phyloP scores from a whole-genome alignment of 345 rosid species.

The Xanthoceras sorbifolium region DNA sequence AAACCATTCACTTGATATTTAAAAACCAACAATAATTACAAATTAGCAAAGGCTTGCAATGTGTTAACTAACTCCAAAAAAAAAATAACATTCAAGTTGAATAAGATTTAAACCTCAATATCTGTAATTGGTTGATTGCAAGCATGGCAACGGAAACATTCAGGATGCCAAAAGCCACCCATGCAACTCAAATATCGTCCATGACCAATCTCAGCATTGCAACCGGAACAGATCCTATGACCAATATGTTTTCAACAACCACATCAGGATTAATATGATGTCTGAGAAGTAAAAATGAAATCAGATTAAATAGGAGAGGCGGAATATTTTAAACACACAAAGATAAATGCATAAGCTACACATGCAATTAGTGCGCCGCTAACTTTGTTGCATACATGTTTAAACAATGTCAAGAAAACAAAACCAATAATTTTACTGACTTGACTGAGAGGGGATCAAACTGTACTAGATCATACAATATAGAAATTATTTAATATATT shows the following conservation, averaged over 20 bases:
- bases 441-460: background rate
- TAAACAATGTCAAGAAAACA: background rate
- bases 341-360: background rate
- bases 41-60: slow-evolving; percentile 15
- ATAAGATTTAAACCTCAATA: slow-evolving; percentile 56
- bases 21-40: background rate
- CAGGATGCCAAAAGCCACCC: slow-evolving; percentile 87
- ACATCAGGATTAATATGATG: slow-evolving; percentile 18
- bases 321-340: background rate
- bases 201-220: slow-evolving; percentile 68
- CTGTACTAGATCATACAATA: too few relatives aligned
- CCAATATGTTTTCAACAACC: slow-evolving; percentile 22
- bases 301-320: slow-evolving; percentile 12
- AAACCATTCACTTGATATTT: background rate
- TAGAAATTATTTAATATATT: too few relatives aligned
- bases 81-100: slow-evolving; percentile 1
- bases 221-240: slow-evolving; percentile 70
- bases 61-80: slow-evolving; percentile 15
- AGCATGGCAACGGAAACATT: slow-evolving; percentile 75
- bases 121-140: slow-evolving; percentile 76
- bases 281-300: background rate
- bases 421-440: background rate
- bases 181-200: slow-evolving; percentile 74
- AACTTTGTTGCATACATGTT: background rate
- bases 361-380: background rate